These are phyloP conservation scores for Ambispora gerdemannii DNA, from an alignment of 192 early-diverging fungal genomes.

Conservation along the genomic window DNA sequence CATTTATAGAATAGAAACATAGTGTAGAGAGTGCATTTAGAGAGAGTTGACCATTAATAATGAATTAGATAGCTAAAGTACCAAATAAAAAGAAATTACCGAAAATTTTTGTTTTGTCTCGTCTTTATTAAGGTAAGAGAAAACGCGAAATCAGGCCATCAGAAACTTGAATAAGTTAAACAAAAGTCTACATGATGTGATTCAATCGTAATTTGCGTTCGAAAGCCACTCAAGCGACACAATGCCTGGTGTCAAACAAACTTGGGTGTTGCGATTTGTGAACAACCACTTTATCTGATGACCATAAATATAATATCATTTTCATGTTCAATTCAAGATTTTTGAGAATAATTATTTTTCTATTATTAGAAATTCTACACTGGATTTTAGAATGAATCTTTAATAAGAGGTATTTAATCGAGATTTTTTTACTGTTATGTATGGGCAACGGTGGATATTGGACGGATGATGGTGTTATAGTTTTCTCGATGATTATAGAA, in stretches of 20 bases:
- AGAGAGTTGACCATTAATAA: no score
- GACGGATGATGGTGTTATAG: background rate
- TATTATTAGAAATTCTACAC: background rate
- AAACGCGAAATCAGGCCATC: no score
- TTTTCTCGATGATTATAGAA: background rate
- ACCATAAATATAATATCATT: background rate
- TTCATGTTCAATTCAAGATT: background rate
- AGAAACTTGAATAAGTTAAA: no score
- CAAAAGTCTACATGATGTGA: background rate
- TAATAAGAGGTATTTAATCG: no score
- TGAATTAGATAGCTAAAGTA: no score
- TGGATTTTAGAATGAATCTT: background rate
- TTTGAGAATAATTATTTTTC: background rate
- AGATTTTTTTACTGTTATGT: background rate
- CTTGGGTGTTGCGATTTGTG: constrained; percentile 9
- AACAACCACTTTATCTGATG: constrained; percentile 9
- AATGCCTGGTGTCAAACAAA: constrained; percentile 19
- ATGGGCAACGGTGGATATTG: background rate
- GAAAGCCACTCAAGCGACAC: constrained; percentile 19
- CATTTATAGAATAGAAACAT: no score
- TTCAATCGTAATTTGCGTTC: constrained; percentile 24
- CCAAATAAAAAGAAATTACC: no score
- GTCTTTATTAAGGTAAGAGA: no score
- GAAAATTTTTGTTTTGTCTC: no score
- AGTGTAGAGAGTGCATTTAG: no score